These are phyloP conservation scores for Mucor plumbeus DNA, from an alignment of 371 early-diverging fungal genomes.

Conservation along the genomic window DNA sequence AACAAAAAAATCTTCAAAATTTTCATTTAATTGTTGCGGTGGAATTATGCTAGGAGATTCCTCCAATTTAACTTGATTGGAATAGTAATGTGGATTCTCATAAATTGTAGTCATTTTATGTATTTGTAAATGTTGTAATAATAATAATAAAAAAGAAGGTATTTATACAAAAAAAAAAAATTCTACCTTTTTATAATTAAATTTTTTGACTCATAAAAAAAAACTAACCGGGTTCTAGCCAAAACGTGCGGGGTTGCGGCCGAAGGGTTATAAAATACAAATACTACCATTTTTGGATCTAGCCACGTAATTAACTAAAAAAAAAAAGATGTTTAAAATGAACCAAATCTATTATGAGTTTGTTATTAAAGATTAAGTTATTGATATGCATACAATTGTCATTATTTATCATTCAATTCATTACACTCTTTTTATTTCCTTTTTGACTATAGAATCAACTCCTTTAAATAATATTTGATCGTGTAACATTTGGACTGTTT, in stretches of 20 bases:
- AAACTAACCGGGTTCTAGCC: not conserved
- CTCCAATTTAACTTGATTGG: not conserved
- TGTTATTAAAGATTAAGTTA: too few species aligned
- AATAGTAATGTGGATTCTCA: constrained; percentile 13
- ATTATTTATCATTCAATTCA: too few species aligned
- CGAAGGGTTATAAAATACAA: not conserved
- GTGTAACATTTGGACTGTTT: constrained; percentile 11
- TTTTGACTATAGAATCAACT: not conserved
- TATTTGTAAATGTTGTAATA: not conserved
- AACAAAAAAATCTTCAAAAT: constrained; percentile 20
- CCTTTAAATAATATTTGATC: not conserved
- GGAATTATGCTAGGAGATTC: not conserved
- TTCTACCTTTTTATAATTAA: not conserved
- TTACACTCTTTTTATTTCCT: not conserved
- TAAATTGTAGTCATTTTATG: constrained; percentile 5
- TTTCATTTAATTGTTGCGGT: not conserved
- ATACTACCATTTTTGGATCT: not conserved
- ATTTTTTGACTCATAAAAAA: constrained; percentile 10
- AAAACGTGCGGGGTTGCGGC: constrained; percentile 19
- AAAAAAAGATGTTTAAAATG: not conserved
- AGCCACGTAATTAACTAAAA: constrained; percentile 5
- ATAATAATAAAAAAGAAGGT: not conserved
- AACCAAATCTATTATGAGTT: too few species aligned
- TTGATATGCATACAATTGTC: too few species aligned
- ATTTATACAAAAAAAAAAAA: not conserved